Conservation (phyloP, 768 basidiomycete species). For the Mycena galopus region DNA sequence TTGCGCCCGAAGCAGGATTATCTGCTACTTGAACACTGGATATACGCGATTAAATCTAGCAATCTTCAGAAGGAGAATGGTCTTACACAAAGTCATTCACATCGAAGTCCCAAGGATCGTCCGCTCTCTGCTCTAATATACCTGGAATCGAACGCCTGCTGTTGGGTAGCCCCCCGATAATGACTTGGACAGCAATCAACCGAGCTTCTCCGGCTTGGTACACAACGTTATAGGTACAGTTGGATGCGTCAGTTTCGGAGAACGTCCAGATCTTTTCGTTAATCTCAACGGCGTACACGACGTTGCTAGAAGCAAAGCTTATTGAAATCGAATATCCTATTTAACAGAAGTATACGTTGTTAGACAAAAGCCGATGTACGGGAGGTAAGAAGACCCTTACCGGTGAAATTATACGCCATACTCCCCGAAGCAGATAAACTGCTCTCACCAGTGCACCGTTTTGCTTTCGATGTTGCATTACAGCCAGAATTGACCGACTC, state of each 20-base stretch:
- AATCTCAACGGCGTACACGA: neutral
- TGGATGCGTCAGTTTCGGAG: neutral
- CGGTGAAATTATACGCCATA: slow-evolving; percentile 10
- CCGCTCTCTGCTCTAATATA: neutral
- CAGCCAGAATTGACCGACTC: neutral
- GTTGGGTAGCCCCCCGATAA: neutral
- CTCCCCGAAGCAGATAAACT: neutral
- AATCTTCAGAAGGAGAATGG: neutral
- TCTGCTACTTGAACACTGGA: slow-evolving; percentile 10
- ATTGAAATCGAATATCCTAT: slow-evolving; percentile 8
- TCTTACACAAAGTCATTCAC: slow-evolving; percentile 15
- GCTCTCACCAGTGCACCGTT: slow-evolving; percentile 8
- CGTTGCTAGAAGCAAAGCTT: slow-evolving; percentile 5
- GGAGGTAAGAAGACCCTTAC: neutral
- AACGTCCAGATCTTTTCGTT: slow-evolving; percentile 11
- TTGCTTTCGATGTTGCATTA: slow-evolving; percentile 2
- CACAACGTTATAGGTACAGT: slow-evolving; percentile 4
- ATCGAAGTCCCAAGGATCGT: slow-evolving; percentile 10
- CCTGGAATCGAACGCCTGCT: neutral
- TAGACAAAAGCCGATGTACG: neutral
- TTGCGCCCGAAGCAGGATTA: neutral
- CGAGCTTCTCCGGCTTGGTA: neutral
- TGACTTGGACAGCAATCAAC: neutral
- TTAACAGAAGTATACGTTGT: neutral
- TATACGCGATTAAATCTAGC: neutral